A percentile compares a stretch with the other conserved stretches of the same genome.
phyloP scores from a whole-genome alignment of 257 asterid species.

The Solanum appendiculatum region DNA sequence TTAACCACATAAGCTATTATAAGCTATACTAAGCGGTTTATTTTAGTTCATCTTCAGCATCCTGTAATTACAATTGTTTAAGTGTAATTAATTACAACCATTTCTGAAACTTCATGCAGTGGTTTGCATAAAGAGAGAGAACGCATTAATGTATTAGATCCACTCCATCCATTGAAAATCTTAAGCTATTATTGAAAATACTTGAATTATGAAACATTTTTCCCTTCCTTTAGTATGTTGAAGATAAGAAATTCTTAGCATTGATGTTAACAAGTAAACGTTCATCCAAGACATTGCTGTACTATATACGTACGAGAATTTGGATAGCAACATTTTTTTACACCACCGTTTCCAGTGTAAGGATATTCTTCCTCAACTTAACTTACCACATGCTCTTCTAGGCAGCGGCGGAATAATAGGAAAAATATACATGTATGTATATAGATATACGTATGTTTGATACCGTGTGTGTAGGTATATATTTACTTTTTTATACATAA shows the following conservation, averaged over 20 bases:
- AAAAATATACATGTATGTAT: too few species aligned
- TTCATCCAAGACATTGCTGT: too few species aligned
- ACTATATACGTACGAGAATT: too few species aligned
- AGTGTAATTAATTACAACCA: neutral
- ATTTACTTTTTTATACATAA: neutral
- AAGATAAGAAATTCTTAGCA: neutral
- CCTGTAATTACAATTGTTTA: slow-evolving; percentile 2
- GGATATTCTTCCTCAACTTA: too few species aligned
- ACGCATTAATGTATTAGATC: neutral
- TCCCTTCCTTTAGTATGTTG: neutral
- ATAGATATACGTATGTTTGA: too few species aligned
- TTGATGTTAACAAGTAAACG: neutral
- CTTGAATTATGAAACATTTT: neutral
- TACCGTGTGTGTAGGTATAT: too few species aligned
- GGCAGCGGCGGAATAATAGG: neutral
- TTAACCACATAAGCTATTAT: too few species aligned
- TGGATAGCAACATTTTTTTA: too few species aligned
- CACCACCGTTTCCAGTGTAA: too few species aligned
- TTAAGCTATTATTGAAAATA: neutral
- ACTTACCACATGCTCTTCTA: neutral
- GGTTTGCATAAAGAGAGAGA: neutral
- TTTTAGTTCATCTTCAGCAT: too few species aligned
- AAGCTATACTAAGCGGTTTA: too few species aligned
- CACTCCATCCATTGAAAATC: neutral
- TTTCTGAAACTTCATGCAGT: too few species aligned